Percentiles rank a stretch among this genome's conserved stretches.
phyloP scores from a whole-genome alignment of 1,284 basidiomycete genomes.

The Xanthoconium separans region DNA sequence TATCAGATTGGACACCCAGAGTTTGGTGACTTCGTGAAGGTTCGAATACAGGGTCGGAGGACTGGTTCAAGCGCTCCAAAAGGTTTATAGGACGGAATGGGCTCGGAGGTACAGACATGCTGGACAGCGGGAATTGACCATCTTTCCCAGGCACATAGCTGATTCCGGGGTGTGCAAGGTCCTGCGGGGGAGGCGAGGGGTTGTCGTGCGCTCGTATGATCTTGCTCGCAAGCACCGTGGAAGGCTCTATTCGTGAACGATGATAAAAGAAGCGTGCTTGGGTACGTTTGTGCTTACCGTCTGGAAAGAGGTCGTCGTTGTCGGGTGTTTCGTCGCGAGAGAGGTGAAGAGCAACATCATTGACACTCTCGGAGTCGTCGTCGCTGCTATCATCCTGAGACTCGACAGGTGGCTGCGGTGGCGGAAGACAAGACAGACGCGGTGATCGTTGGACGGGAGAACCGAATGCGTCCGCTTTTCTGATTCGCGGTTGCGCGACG shows the following conservation, averaged over 20 bases:
- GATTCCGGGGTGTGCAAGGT: constrained; percentile 25
- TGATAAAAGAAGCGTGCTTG: constrained; percentile 7
- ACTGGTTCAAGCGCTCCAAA: constrained; percentile 27
- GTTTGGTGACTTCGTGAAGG: background rate
- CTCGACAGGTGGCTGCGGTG: constrained; percentile 24
- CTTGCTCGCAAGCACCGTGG: constrained; percentile 59
- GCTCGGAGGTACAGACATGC: constrained; percentile 24
- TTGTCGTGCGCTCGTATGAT: constrained; percentile 69
- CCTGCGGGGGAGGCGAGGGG: constrained; percentile 69
- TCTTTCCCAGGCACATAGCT: constrained; percentile 18
- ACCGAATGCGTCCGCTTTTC: constrained; percentile 27
- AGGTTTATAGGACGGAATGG: constrained; percentile 35
- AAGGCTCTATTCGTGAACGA: constrained; percentile 48
- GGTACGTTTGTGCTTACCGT: constrained; percentile 41
- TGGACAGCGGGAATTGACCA: constrained; percentile 15
- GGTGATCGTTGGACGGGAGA: constrained; percentile 52
- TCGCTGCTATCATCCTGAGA: constrained; percentile 18
- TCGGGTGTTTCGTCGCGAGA: constrained; percentile 47
- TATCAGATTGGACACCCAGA: constrained; percentile 3
- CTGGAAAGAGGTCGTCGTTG: constrained; percentile 36
- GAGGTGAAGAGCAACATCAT: constrained; percentile 31
- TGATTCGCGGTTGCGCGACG: constrained; percentile 32
- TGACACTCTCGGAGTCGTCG: constrained; percentile 32
- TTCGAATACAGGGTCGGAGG: constrained; percentile 5
- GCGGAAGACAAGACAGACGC: constrained; percentile 42